phyloP scores from a whole-genome alignment of 345 rosid genomes.

The Melastoma malabathricum region DNA sequence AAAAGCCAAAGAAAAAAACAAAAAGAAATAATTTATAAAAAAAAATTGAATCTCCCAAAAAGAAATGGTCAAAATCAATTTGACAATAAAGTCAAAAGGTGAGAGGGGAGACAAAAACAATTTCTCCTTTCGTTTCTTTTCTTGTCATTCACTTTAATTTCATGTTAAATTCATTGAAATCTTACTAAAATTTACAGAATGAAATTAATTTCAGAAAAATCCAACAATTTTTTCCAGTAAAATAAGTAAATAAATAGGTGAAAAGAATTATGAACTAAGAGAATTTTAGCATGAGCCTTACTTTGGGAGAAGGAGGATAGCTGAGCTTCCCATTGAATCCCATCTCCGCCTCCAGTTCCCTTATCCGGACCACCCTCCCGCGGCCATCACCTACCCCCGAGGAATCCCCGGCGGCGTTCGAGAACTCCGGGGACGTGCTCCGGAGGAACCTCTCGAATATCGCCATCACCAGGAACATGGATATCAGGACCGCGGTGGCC shows the following conservation, averaged over 20 bases:
- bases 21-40: no score
- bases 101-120: no score
- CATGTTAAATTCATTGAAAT: no score
- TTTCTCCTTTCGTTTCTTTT: no score
- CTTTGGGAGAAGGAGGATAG: slow-evolving; percentile 64
- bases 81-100: no score
- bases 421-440: slow-evolving; percentile 27
- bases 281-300: slow-evolving; percentile 12
- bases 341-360: slow-evolving; percentile 50
- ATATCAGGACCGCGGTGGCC: slow-evolving; percentile 93
- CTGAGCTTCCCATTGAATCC: slow-evolving; percentile 47
- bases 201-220: no score
- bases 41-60: no score
- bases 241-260: not conserved
- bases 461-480: slow-evolving; percentile 94
- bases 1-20: no score
- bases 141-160: no score
- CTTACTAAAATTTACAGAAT: no score
- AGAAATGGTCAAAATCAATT: no score
- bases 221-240: not conserved
- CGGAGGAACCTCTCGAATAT: slow-evolving; percentile 75
- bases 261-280: not conserved
- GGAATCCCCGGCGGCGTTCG: slow-evolving; percentile 1
- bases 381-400: no score
- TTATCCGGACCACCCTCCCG: not conserved